These are phyloP conservation scores for Hyphodiscus sp. DNA, from an alignment of 2,329 filamentous ascomycete species.

Conservation along the genomic window DNA sequence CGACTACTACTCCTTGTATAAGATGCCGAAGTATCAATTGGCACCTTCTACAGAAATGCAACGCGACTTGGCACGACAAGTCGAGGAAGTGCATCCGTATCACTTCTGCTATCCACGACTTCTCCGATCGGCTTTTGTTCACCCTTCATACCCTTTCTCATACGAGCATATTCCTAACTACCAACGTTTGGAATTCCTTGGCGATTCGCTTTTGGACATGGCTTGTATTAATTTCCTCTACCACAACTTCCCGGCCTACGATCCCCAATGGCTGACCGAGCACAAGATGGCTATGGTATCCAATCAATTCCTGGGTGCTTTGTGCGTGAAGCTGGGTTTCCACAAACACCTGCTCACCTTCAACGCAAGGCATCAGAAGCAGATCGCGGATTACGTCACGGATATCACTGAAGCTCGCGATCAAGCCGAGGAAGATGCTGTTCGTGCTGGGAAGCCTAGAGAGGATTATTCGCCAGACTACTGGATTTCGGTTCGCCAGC, in stretches of 20 bases:
- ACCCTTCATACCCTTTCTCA: conserved; percentile 70
- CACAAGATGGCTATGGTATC: conserved; percentile 99
- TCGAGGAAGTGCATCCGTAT: conserved; percentile 53
- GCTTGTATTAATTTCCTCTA: conserved; percentile 79
- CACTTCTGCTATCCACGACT: conserved; percentile 70
- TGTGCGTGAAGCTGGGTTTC: conserved; percentile 73
- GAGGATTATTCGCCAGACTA: conserved; percentile 52
- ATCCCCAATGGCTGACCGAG: conserved; percentile 95
- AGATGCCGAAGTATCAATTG: conserved; percentile 64
- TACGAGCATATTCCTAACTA: conserved; percentile 82
- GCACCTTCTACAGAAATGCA: conserved; percentile 58
- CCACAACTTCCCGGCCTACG: conserved; percentile 65
- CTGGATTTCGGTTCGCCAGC: conserved; percentile 57
- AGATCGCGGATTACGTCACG: conserved; percentile 48
- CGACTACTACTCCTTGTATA: conserved; percentile 68
- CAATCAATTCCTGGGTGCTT: conserved; percentile 83
- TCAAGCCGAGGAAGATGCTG: conserved; percentile 30
- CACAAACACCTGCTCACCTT: conserved; percentile 64
- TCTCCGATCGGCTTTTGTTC: conserved; percentile 77
- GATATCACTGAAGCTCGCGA: conserved; percentile 50
- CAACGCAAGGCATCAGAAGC: conserved; percentile 35
- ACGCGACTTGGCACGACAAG: conserved; percentile 56
- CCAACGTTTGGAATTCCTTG: conserved; percentile 86
- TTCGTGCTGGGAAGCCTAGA: conserved; percentile 30
- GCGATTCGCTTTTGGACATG: conserved; percentile 84